phyloP scores from a whole-genome alignment of 2,329 filamentous ascomycete species.

The Claviceps sorghi region DNA sequence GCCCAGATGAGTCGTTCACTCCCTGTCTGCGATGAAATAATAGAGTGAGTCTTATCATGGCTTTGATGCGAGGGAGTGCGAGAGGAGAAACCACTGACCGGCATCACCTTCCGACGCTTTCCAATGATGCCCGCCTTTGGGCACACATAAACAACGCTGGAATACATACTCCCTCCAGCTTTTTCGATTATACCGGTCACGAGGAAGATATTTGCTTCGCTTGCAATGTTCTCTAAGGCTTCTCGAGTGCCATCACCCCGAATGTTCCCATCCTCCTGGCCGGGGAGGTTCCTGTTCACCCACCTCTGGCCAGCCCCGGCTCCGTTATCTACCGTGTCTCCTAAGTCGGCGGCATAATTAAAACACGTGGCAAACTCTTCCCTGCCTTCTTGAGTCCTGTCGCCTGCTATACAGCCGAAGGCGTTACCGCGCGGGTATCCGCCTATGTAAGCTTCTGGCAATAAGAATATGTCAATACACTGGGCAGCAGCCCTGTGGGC shows the following conservation, averaged over 20 bases:
- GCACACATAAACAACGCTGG: constrained; percentile 68
- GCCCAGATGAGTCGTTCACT: constrained; percentile 79
- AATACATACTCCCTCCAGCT: constrained; percentile 72
- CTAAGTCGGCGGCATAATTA: constrained; percentile 63
- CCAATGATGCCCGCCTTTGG: constrained; percentile 58
- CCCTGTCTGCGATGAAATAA: constrained; percentile 40
- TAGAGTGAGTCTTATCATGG: not conserved
- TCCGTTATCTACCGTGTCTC: constrained; percentile 51
- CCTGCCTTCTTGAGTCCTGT: constrained; percentile 51
- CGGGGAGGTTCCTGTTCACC: constrained; percentile 43
- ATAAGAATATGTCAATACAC: constrained; percentile 56
- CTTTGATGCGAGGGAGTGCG: not conserved
- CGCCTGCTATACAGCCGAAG: constrained; percentile 64
- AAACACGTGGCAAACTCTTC: constrained; percentile 78
- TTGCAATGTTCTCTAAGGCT: constrained; percentile 59
- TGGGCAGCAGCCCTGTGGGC: constrained; percentile 45
- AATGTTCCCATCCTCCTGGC: constrained; percentile 21
- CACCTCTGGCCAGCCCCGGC: constrained; percentile 60
- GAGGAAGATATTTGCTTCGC: constrained; percentile 67
- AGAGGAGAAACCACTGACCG: constrained; percentile 33
- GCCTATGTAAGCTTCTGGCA: constrained; percentile 84
- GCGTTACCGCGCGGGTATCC: constrained; percentile 73
- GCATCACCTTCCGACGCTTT: constrained; percentile 87
- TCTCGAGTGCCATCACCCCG: constrained; percentile 55
- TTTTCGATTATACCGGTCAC: constrained; percentile 69